Evolutionary conservation across 306 rosid species (phyloP), one percentile per base, ranked within the genome.

Genomic region (Prunus padus): DNA sequence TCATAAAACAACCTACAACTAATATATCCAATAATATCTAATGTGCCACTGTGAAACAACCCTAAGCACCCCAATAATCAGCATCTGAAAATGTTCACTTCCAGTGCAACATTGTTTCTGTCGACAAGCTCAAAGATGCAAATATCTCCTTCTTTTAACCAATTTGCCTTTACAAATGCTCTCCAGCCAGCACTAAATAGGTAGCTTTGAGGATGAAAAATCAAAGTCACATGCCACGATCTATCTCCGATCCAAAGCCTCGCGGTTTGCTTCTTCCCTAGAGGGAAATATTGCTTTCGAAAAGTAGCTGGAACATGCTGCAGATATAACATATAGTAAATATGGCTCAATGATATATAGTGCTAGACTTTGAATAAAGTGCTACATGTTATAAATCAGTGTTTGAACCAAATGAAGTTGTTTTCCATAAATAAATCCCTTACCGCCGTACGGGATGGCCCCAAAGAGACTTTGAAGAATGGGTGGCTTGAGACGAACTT

Each of bases 171-270:
- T 0, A 22, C 56, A 68, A 68, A 68, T 15, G 8, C 23, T 1
- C 40, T 1, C 72, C 79, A 65, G 25, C 72, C 79, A 20, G 19
- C 26, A 16, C 11, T 9, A 3, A 75, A 51, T 12, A 0, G 57
- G 42, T 37, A 37, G 42, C 7, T 8, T n/a, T 23, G 8, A 0
- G 3, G 19, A 56, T 26, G 26, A 14, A 25, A 13, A 11, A 44
- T 13, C 31, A 76, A 11, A 22, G 7, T 45, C 46, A 67, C 80
- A 26, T 31, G 37, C 80, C 80, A 76, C 4, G 31, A 25, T 11
- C 68, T 67, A 16, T 56, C 74, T 19, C 65, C 60, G 19, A 56
- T 49, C 33, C 5, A 3, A 76, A 76, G 68, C 5, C 44, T 67
- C 74, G 42, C 57, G 33, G 33, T 67, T 26, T 76, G 80, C 19